Percentiles rank a stretch among this genome's conserved stretches.
These are phyloP conservation scores for Stagonosporopsis chrysanthemi DNA, from an alignment of 2,329 filamentous ascomycete genomes.

Conservation along the genomic window DNA sequence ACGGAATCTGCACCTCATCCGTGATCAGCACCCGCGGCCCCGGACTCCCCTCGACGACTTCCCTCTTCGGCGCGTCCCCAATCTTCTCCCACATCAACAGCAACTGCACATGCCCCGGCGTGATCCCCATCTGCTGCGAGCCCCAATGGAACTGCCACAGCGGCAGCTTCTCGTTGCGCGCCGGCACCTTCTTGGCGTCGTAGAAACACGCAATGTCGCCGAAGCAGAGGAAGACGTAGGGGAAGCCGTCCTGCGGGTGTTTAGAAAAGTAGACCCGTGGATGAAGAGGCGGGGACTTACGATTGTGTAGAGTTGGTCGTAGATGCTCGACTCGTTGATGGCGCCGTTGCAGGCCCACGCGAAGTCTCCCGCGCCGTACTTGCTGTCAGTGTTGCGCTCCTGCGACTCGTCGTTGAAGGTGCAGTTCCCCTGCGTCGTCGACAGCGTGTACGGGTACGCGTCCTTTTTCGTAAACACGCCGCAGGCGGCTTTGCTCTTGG, in stretches of 20 bases:
- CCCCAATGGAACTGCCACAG: constrained; percentile 47
- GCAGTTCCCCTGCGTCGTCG: constrained; percentile 39
- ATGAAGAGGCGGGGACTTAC: constrained; percentile 25
- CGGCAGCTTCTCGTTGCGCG: constrained; percentile 22
- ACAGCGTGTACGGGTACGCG: constrained; percentile 41
- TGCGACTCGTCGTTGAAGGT: constrained; percentile 40
- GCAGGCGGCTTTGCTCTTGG: constrained; percentile 25
- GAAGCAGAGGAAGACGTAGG: constrained; percentile 44
- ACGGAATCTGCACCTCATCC: constrained; percentile 30
- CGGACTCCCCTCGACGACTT: constrained; percentile 17
- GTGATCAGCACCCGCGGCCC: constrained; percentile 30
- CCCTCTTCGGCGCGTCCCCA: constrained; percentile 31
- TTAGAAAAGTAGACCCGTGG: too few species aligned
- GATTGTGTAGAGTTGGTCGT: constrained; percentile 43
- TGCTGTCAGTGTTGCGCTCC: constrained; percentile 40
- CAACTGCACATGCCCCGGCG: constrained; percentile 41
- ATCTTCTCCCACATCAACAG: constrained; percentile 43
- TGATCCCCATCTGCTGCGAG: constrained; percentile 43
- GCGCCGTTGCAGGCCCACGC: constrained; percentile 38
- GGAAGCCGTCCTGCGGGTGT: constrained; percentile 34
- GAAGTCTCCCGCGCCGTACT: constrained; percentile 35
- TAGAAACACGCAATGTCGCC: constrained; percentile 46
- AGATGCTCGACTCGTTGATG: constrained; percentile 26
- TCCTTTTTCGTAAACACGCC: constrained; percentile 32
- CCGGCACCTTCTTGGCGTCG: constrained; percentile 38